Base-by-base conservation (phyloP, 2,329 filamentous ascomycete genomes). In the Arthrinium puccinioides region DNA sequence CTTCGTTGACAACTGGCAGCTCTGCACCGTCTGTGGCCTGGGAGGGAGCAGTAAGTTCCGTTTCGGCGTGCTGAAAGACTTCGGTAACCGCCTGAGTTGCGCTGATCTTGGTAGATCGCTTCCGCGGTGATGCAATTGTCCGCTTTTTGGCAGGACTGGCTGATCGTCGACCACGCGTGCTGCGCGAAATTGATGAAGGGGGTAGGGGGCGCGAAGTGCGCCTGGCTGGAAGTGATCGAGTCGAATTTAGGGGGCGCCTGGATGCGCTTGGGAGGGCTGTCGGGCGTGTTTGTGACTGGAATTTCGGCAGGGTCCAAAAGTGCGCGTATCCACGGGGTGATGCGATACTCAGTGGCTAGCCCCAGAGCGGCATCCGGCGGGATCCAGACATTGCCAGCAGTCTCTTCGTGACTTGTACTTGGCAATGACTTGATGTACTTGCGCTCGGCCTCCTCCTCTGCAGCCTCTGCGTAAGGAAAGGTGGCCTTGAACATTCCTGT, bases 301-400 rank as follows among this genome's bases (percentile, higher is more conserved):
- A 97, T 94, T 20, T 88, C 82, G 45, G 82, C 69, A n/a, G 87
- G 80, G 57, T 97, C 90, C 34, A 98, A 74, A 14, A 98, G 74
- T n/a, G 92, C 92, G 39, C 79, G 79, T 49, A 98, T 87, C 92
- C 92, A 98, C 30, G 83, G 72, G 33, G 74, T 64, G 60, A 97
- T 88, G 39, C 77, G 73, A 60, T 97, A 98, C 61, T 97, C 89
- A 31, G 85, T 79, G 36, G 90, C 86, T 10, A 98, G 74, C 40
- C 76, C 66, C 30, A 98, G 74, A 24, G 92, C 92, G 77, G 78
- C 64, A 47, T 82, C 72, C 6, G 90, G 88, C 32, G 87, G 79
- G 35, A 97, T 89, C 92, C 92, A 98, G 36, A 98, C 79, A 60
- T 96, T 98, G 31, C 92, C 92, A 19, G 92, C 92, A 21, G 92